Conservation (phyloP, 192 early-diverging fungal genomes). For the Endogone sp. region DNA sequence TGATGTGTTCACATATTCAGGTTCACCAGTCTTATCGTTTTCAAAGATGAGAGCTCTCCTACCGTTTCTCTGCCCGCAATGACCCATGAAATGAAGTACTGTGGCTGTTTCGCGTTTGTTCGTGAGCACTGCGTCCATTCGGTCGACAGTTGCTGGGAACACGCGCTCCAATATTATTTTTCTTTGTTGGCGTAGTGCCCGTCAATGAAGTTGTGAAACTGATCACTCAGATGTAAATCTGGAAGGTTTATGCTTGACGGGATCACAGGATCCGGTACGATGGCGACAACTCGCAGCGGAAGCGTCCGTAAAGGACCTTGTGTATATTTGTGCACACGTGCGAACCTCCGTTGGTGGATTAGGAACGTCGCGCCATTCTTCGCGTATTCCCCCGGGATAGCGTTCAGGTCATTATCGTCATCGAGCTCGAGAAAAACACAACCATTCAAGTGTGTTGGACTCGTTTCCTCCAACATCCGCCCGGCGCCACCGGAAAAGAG, state of each 20-base stretch:
- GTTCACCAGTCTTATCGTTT: background rate
- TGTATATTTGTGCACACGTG: no score
- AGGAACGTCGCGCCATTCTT: no score
- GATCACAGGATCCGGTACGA: background rate
- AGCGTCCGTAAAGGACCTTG: background rate
- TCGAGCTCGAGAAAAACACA: no score
- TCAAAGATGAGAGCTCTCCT: background rate
- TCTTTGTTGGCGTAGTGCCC: background rate
- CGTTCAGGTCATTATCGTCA: no score
- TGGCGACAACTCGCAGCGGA: background rate
- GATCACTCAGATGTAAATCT: background rate
- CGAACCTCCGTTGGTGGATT: no score
- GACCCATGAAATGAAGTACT: background rate
- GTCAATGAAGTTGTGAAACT: background rate
- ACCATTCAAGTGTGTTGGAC: no score
- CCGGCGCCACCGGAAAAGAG: no score
- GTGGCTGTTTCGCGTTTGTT: background rate
- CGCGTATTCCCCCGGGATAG: no score
- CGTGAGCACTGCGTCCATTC: background rate
- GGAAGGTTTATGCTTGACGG: background rate
- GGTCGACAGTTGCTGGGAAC: background rate
- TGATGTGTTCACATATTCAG: background rate
- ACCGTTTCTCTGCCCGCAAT: background rate
- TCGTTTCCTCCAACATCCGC: no score
- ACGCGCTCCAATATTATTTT: background rate